These are phyloP conservation scores for Aspergillus leporis DNA, from an alignment of 495 filamentous ascomycete genomes.

Conservation along the genomic window DNA sequence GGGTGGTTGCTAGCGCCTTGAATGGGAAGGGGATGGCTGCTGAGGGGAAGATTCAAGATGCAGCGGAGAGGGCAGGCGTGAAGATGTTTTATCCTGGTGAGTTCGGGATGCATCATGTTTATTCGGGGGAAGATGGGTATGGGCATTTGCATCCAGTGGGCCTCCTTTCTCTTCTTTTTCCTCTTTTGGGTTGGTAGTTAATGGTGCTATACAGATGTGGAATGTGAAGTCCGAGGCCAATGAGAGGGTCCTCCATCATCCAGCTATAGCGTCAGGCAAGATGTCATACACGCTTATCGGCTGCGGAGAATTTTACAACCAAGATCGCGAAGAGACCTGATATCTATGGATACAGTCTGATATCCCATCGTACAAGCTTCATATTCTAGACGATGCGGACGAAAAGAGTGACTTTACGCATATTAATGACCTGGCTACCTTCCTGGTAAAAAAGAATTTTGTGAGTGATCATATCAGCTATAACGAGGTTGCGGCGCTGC, in stretches of 20 bases:
- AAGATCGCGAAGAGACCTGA: slow-evolving; percentile 9
- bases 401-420: slow-evolving; percentile 16
- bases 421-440: slow-evolving; percentile 13
- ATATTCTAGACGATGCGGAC: slow-evolving; percentile 10
- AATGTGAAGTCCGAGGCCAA: slow-evolving; percentile 6
- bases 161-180: background rate
- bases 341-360: slow-evolving; percentile 13
- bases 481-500: slow-evolving; percentile 15
- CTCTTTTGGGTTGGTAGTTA: background rate
- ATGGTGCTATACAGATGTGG: slow-evolving; percentile 8
- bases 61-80: slow-evolving; percentile 3
- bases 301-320: slow-evolving; percentile 22
- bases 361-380: slow-evolving; percentile 8
- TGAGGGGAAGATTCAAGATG: slow-evolving; percentile 9
- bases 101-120: slow-evolving; percentile 9
- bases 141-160: slow-evolving; percentile 15
- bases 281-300: slow-evolving; percentile 23
- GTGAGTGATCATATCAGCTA: slow-evolving; percentile 17
- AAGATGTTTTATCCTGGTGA: slow-evolving; percentile 9
- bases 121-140: slow-evolving; percentile 7
- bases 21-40: slow-evolving; percentile 8
- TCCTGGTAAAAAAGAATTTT: slow-evolving; percentile 12
- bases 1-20: slow-evolving; percentile 8
- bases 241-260: slow-evolving; percentile 9
- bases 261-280: slow-evolving; percentile 8